phyloP scores from a whole-genome alignment of 2,329 filamentous ascomycete species.

The Cladosporium austrohemisphaericum region DNA sequence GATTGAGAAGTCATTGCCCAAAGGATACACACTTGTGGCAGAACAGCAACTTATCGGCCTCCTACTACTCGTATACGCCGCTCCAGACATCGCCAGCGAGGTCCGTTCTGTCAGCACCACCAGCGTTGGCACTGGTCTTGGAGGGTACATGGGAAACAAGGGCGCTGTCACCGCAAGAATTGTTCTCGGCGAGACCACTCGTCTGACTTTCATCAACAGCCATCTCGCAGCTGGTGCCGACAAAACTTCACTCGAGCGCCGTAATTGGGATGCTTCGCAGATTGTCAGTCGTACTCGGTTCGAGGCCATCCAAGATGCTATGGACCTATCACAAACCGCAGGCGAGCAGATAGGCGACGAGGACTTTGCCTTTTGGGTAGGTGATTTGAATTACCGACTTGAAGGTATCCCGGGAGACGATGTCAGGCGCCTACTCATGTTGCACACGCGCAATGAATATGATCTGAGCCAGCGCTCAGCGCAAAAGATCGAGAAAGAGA shows the following conservation, averaged over 20 bases:
- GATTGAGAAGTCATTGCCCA: constrained; percentile 68
- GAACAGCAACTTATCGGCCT: constrained; percentile 85
- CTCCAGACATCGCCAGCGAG: constrained; percentile 67
- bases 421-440: constrained; percentile 74
- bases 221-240: constrained; percentile 87
- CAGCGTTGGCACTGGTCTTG: constrained; percentile 80
- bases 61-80: constrained; percentile 79
- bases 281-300: constrained; percentile 75
- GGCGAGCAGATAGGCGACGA: constrained; percentile 79
- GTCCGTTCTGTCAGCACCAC: constrained; percentile 79
- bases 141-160: constrained; percentile 96
- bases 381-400: constrained; percentile 90
- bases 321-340: constrained; percentile 54
- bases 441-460: constrained; percentile 79
- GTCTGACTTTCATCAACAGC: constrained; percentile 84
- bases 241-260: constrained; percentile 69
- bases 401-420: constrained; percentile 86
- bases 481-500: constrained; percentile 35
- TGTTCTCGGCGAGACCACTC: constrained; percentile 83
- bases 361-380: constrained; percentile 94
- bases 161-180: constrained; percentile 79
- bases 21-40: constrained; percentile 70
- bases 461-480: constrained; percentile 45
- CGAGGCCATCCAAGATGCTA: constrained; percentile 63
- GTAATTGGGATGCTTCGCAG: constrained; percentile 86